These are phyloP conservation scores for Pythium phragmiticola DNA, from an alignment of 352 stramenopile species.

Conservation along the genomic window DNA sequence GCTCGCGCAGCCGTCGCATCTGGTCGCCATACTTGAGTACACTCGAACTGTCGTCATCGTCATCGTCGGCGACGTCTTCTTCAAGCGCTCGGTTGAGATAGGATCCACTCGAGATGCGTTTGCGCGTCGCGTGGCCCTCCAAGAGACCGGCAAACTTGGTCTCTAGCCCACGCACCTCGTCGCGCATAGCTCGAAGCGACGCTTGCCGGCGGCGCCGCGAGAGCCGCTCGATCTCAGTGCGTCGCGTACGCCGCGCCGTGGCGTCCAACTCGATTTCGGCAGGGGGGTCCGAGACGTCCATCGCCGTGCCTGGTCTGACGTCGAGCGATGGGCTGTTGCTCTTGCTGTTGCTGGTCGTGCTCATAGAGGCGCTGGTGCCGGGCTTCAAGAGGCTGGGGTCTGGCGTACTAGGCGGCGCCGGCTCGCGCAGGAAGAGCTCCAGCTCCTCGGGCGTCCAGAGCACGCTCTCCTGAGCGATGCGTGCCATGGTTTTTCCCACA, in stretches of 20 bases:
- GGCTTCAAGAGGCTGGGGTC: neutral
- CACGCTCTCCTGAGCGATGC: neutral
- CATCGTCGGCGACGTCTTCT: neutral
- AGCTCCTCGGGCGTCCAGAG: conserved; percentile 19
- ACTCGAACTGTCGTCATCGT: neutral
- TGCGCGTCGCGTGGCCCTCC: conserved; percentile 3
- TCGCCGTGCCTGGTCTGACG: neutral
- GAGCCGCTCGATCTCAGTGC: conserved; percentile 25
- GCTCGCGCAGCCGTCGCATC: conserved; percentile 9
- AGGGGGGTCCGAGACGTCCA: neutral
- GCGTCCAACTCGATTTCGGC: conserved; percentile 15
- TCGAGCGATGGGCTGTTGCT: conserved; percentile 5
- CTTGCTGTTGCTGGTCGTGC: neutral
- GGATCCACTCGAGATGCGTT: neutral
- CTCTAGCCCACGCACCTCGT: conserved; percentile 15
- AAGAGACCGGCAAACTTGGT: conserved; percentile 13
- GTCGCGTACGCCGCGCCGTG: conserved; percentile 10
- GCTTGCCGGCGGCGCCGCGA: conserved; percentile 22
- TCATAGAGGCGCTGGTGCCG: neutral
- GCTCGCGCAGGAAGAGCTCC: conserved; percentile 6
- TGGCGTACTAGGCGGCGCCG: neutral
- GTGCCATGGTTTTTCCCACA: conserved; percentile 1
- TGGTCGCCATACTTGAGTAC: conserved; percentile 23
- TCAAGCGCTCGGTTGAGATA: neutral
- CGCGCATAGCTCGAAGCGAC: conserved; percentile 11